Percentiles rank a stretch among this genome's conserved stretches.
Conservation (phyloP, 768 basidiomycete species). For the Pulveroboletus frians region DNA sequence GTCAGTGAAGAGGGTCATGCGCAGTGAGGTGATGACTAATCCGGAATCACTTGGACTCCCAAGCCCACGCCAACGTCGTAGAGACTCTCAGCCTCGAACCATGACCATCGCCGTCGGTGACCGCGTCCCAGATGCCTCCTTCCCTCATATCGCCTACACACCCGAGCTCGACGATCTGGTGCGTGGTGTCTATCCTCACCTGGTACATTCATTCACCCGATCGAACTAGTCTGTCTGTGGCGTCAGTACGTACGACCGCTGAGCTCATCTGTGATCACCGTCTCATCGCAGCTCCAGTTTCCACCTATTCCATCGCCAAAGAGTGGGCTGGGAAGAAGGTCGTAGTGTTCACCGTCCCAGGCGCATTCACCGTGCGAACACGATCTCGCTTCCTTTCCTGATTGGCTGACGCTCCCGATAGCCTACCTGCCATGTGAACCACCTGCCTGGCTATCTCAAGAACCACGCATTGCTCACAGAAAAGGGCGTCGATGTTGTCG, state of each 20-base stretch:
- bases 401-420: slow-evolving; percentile 3
- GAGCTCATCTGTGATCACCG: neutral
- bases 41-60: too few species aligned
- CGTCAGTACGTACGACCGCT: slow-evolving; percentile 43
- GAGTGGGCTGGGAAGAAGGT: slow-evolving; percentile 82
- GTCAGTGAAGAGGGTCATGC: neutral
- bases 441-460: slow-evolving; percentile 44
- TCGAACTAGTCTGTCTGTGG: slow-evolving; percentile 53
- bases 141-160: slow-evolving; percentile 54
- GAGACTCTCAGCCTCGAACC: neutral
- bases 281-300: slow-evolving; percentile 35
- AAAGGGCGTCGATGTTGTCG: slow-evolving; percentile 50
- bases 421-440: slow-evolving; percentile 40
- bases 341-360: slow-evolving; percentile 72
- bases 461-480: slow-evolving; percentile 44
- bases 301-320: slow-evolving; percentile 45
- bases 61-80: too few species aligned
- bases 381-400: neutral
- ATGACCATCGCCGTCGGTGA: slow-evolving; percentile 47
- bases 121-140: slow-evolving; percentile 41
- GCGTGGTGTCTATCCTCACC: slow-evolving; percentile 21
- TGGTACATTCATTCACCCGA: slow-evolving; percentile 1
- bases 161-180: slow-evolving; percentile 60
- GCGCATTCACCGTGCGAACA: slow-evolving; percentile 67
- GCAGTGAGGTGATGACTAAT: neutral